phyloP scores from a whole-genome alignment of 2,329 filamentous ascomycete species.

The Leptographium lundbergii region DNA sequence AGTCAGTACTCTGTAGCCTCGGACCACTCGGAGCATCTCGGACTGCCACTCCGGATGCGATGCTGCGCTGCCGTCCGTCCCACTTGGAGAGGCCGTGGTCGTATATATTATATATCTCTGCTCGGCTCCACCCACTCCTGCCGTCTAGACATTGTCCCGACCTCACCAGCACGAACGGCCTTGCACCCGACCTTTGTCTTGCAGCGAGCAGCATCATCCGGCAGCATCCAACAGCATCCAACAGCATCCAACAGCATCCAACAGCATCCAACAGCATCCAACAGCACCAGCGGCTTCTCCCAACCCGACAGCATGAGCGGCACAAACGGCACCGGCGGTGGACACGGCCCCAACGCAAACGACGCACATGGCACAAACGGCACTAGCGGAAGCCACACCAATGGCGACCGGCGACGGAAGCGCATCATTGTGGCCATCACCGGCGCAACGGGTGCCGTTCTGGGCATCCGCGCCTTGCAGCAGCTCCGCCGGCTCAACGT shows the following conservation, averaged over 20 bases:
- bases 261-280: too few species aligned
- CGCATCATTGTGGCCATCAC: conserved; percentile 35
- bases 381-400: not conserved
- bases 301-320: not conserved
- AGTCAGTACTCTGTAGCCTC: not conserved
- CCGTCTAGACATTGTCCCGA: not conserved
- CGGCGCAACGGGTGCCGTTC: conserved; percentile 32
- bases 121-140: not conserved
- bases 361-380: not conserved
- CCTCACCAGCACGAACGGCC: too few species aligned
- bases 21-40: not conserved
- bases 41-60: not conserved
- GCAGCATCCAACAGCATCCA: too few species aligned
- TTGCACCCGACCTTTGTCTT: too few species aligned
- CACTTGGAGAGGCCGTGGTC: too few species aligned
- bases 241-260: too few species aligned
- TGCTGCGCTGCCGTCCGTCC: not conserved
- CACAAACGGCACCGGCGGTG: not conserved
- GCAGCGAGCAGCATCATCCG: too few species aligned
- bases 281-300: too few species aligned
- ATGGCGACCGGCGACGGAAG: not conserved
- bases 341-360: too few species aligned
- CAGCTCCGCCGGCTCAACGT: conserved; percentile 27
- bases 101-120: not conserved
- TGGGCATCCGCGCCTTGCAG: conserved; percentile 28